Evolutionary conservation across 2,329 filamentous ascomycete species (phyloP), one percentile per base, ranked within the genome.

Genomic region (Cercospora zeina): DNA sequence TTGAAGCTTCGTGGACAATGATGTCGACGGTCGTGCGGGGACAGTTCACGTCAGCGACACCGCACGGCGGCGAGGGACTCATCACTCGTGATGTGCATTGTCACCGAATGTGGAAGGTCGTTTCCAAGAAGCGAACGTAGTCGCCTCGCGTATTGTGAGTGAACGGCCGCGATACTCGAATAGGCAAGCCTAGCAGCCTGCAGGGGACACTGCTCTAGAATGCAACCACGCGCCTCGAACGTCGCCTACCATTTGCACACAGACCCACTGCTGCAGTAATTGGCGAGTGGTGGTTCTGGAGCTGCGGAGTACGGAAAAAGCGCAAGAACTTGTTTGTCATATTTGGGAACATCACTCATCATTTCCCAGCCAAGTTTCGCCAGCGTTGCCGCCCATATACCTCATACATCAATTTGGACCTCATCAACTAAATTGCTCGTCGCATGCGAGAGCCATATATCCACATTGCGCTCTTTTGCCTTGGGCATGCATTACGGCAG

Each of bases 391-490:
- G 42, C 42, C 21, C 10, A 49, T 49, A 10, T 49, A 49, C 11
- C n/a, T n/a, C 14, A 14, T 24, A 6, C 42, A 30, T 21, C 27
- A 21, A 19, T 27, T 49, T 49, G 14, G 21, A 14, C 42, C 42
- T 49, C 42, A 49, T 49, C 42, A 49, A 21, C 42, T 49, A 49
- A 27, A 49, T 49, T 49, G 13, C 13, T 49, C 42, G 21, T 11
- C 42, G 24, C 21, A 30, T n/a, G 7, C 13, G 24, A 8, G 13
- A 27, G 42, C 42, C 42, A 19, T 8, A 27, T 49, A 27, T 14
- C 19, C 14, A 30, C 21, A 4, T 30, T 27, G 13, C 42, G 21
- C 42, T 49, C 13, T 27, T 49, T 27, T 19, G 21, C 11, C 24
- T 19, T 13, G 21, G 2, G n/a, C 21, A 8, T 24, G 24, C 42